Evolutionary conservation across 148 eudicot species (phyloP).

Genomic region (Vaccinium myrtillus): DNA sequence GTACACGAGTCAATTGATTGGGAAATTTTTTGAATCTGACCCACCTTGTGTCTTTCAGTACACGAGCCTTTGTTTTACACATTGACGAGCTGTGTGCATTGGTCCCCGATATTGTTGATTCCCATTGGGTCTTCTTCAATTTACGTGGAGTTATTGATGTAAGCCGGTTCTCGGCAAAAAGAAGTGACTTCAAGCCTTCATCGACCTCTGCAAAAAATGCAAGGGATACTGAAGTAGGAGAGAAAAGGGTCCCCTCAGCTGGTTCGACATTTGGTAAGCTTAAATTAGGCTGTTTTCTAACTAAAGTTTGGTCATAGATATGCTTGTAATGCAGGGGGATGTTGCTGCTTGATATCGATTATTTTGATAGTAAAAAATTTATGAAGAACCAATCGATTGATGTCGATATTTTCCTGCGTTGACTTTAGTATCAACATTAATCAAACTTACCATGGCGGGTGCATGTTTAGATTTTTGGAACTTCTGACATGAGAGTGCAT

Average conservation of each 20-base stretch:
- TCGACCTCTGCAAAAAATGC: slow-evolving; percentile 43
- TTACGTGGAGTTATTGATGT: slow-evolving; percentile 53
- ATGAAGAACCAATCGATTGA: not conserved
- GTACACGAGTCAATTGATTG: too few species aligned
- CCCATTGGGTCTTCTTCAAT: too few species aligned
- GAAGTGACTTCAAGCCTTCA: slow-evolving; percentile 47
- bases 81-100: too few species aligned
- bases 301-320: not conserved
- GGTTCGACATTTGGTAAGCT: slow-evolving; percentile 53
- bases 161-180: slow-evolving; percentile 42
- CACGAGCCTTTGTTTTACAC: too few species aligned
- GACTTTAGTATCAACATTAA: not conserved
- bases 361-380: not conserved
- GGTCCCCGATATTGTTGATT: too few species aligned
- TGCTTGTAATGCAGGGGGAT: not conserved
- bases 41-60: too few species aligned
- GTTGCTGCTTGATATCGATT: too few species aligned
- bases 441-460: not conserved
- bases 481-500: not conserved
- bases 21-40: too few species aligned
- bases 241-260: slow-evolving; percentile 45
- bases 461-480: not conserved
- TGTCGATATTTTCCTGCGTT: not conserved
- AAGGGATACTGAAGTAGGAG: slow-evolving; percentile 56
- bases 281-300: not conserved